Evolutionary conservation across 352 stramenopile genomes (phyloP).

Genomic region (Halophytophthora batemanensis): DNA sequence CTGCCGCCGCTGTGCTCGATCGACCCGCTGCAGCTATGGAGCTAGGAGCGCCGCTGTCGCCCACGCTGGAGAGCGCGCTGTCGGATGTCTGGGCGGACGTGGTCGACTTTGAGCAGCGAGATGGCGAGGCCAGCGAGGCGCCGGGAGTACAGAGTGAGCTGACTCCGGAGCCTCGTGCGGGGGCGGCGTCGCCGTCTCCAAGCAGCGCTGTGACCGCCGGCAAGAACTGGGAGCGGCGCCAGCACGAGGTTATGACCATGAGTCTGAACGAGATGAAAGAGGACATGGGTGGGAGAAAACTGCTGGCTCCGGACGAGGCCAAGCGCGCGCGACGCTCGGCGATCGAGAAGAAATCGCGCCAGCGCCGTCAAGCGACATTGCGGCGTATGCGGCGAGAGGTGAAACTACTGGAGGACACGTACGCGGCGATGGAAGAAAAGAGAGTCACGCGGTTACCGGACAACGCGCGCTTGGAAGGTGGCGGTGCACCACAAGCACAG

Average conservation of each 20-base stretch:
- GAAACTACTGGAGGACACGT: constrained; percentile 42
- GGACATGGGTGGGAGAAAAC: not conserved
- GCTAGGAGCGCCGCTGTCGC: constrained; percentile 24
- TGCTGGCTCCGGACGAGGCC: constrained; percentile 9
- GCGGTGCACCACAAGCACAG: not conserved
- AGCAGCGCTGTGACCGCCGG: too few species aligned
- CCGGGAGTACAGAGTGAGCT: not conserved
- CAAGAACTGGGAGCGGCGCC: too few species aligned
- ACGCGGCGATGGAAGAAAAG: constrained; percentile 27
- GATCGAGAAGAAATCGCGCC: constrained; percentile 55
- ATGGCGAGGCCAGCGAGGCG: constrained; percentile 1
- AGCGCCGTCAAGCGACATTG: constrained; percentile 25
- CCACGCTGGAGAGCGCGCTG: constrained; percentile 31
- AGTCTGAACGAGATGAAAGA: constrained; percentile 19
- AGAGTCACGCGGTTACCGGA: constrained; percentile 9
- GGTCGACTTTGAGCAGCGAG: constrained; percentile 21
- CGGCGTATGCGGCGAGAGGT: constrained; percentile 51
- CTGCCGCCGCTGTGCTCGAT: too few species aligned
- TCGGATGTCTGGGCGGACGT: constrained; percentile 30
- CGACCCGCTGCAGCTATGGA: too few species aligned
- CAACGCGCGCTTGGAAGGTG: constrained; percentile 5
- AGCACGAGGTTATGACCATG: constrained; percentile 9
- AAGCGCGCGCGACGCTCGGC: constrained; percentile 46
- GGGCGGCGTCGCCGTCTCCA: too few species aligned
- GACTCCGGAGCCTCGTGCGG: too few species aligned